Evolutionary conservation across 768 basidiomycete species (phyloP).

Genomic region (Auriscalpium orientale): DNA sequence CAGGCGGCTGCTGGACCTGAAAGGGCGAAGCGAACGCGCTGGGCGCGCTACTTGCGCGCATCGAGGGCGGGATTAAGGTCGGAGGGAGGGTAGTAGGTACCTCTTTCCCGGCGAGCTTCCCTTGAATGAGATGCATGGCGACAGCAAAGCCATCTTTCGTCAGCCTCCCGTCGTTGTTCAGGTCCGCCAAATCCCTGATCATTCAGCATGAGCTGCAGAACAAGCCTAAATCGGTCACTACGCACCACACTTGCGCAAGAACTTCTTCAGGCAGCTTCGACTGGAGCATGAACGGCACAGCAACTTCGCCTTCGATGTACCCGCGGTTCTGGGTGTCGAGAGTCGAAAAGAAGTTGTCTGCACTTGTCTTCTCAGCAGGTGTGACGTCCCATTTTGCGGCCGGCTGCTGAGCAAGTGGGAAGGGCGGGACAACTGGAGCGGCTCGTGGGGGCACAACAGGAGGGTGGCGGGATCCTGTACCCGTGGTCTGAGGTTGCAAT

Average conservation of each 20-base stretch:
- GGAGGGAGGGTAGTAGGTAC: conserved; percentile 64
- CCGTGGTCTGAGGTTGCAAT: conserved; percentile 10
- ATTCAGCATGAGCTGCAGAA: not conserved
- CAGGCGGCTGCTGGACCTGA: conserved; percentile 21
- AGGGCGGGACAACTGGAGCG: conserved; percentile 16
- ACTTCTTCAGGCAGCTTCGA: conserved; percentile 75
- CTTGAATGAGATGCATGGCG: conserved; percentile 89
- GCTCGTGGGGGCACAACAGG: conserved; percentile 21
- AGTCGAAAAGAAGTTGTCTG: conserved; percentile 76
- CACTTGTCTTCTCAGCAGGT: conserved; percentile 63
- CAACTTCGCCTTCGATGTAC: conserved; percentile 86
- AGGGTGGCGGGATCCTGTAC: conserved; percentile 8
- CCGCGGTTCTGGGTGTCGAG: conserved; percentile 71
- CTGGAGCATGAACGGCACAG: conserved; percentile 92
- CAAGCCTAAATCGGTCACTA: conserved; percentile 6
- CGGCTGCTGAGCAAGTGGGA: conserved; percentile 7
- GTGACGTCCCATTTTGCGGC: conserved; percentile 75
- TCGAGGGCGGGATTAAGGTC: conserved; percentile 75
- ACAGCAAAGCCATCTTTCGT: conserved; percentile 92
- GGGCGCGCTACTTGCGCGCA: conserved; percentile 39
- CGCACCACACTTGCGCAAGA: conserved; percentile 89
- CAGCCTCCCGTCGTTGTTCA: conserved; percentile 79
- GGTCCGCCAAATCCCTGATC: conserved; percentile 85
- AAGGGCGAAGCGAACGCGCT: conserved; percentile 21
- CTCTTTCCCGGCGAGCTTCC: conserved; percentile 71